Conservation (phyloP, 78 protist species). For the Corallochytrium limacisporum region DNA sequence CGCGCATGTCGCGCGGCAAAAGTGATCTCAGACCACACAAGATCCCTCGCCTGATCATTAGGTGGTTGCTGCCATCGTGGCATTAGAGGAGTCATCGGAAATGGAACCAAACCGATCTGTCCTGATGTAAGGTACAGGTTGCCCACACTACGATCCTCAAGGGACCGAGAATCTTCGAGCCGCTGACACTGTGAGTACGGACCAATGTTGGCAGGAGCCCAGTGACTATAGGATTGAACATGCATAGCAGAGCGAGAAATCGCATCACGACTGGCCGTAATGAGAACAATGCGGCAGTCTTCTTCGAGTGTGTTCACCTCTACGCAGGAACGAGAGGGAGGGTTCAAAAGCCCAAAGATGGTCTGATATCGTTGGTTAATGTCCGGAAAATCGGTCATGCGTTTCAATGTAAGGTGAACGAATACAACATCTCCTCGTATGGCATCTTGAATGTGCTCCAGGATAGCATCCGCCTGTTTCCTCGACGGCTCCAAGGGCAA, state of each 20-base stretch:
- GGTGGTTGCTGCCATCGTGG: too few relatives aligned
- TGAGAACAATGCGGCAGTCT: neutral
- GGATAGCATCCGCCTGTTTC: too few relatives aligned
- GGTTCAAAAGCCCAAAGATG: conserved; percentile 13
- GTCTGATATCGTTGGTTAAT: conserved; percentile 33
- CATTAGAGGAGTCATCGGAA: too few relatives aligned
- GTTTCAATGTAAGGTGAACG: conserved; percentile 16
- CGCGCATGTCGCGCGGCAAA: too few relatives aligned
- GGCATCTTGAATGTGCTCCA: too few relatives aligned
- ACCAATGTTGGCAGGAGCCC: conserved; percentile 91
- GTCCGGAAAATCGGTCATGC: conserved; percentile 31
- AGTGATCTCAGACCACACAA: too few relatives aligned
- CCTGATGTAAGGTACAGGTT: too few relatives aligned
- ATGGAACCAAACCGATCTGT: too few relatives aligned
- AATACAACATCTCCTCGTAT: conserved; percentile 5
- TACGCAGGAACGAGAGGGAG: conserved; percentile 50
- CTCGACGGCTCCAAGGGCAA: neutral
- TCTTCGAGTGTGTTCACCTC: neutral
- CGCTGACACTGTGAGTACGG: too few relatives aligned
- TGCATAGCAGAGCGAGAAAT: conserved; percentile 15
- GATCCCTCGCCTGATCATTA: too few relatives aligned
- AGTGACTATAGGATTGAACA: conserved; percentile 65
- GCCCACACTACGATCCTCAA: too few relatives aligned
- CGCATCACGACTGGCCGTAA: neutral
- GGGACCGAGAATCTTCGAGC: too few relatives aligned